Evolutionary conservation across 441 rosid species (phyloP).

Genomic region (Biscutella laevigata): DNA sequence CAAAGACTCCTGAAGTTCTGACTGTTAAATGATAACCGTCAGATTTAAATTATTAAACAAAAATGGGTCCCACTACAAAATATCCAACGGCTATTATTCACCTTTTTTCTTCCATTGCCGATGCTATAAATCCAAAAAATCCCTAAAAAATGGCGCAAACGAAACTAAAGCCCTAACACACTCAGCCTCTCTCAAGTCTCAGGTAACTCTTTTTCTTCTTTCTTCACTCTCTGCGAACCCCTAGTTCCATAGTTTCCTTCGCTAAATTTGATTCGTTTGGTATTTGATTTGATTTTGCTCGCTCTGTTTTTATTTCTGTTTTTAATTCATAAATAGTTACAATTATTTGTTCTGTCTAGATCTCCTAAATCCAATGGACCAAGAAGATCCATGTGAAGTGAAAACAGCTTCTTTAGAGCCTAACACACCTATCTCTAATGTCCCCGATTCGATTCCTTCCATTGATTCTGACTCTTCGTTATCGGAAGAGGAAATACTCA

Average conservation of each 20-base stretch:
- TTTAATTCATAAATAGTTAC: not conserved
- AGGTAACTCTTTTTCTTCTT: conserved; percentile 14
- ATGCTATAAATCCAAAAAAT: conserved; percentile 20
- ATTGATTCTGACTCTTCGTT: conserved; percentile 34
- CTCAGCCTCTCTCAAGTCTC: conserved; percentile 10
- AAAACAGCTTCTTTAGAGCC: conserved; percentile 32
- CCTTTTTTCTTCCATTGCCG: not conserved
- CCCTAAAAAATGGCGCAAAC: conserved; percentile 32
- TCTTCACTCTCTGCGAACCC: conserved; percentile 1
- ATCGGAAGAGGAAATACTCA: conserved; percentile 24
- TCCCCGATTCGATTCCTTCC: conserved; percentile 38
- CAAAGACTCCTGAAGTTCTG: conserved; percentile 13
- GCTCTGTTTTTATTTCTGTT: too few relatives aligned
- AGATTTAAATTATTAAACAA: not conserved
- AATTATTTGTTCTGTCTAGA: conserved; percentile 6
- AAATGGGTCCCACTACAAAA: not conserved
- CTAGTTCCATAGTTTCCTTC: conserved; percentile 4
- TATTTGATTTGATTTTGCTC: not conserved
- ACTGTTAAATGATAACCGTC: not conserved
- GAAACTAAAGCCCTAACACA: not conserved
- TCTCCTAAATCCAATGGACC: conserved; percentile 15
- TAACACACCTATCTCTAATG: conserved; percentile 37
- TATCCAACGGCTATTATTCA: conserved; percentile 4
- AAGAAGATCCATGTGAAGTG: conserved; percentile 14
- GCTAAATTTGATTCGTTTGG: not conserved